These are phyloP conservation scores for Fusarium sp. DNA, from an alignment of 2,329 filamentous ascomycete genomes.

Conservation along the genomic window DNA sequence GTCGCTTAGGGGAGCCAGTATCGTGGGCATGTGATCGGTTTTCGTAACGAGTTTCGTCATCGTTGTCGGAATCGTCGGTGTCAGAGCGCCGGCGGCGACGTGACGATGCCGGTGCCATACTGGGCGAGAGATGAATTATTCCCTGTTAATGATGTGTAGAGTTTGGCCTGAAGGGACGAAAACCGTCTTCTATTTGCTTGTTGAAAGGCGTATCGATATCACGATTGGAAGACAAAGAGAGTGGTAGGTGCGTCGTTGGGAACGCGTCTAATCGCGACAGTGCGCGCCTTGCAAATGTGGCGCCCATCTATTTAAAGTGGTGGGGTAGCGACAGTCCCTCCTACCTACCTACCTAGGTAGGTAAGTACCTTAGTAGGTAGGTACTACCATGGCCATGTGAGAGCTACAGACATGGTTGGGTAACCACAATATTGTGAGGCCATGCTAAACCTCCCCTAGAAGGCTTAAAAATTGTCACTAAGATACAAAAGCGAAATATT, in stretches of 20 bases:
- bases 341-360: background rate
- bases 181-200: background rate
- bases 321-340: slow-evolving; percentile 27
- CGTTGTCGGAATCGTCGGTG: slow-evolving; percentile 57
- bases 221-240: slow-evolving; percentile 6
- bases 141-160: background rate
- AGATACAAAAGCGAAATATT: background rate
- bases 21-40: slow-evolving; percentile 41
- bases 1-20: slow-evolving; percentile 54
- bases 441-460: too few relatives aligned
- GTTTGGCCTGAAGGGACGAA: background rate
- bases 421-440: background rate
- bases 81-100: slow-evolving; percentile 61
- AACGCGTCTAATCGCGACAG: slow-evolving; percentile 45
- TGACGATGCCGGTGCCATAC: slow-evolving; percentile 50
- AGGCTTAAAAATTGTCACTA: too few relatives aligned
- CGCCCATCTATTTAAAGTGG: slow-evolving; percentile 44
- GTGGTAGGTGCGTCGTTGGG: background rate
- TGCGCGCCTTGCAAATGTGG: slow-evolving; percentile 40
- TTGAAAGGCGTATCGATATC: background rate
- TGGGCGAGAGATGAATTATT: slow-evolving; percentile 5
- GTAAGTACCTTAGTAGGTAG: too few relatives aligned
- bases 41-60: slow-evolving; percentile 44
- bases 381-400: background rate
- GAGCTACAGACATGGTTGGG: background rate